These are phyloP conservation scores for Chrysoporthe cubensis DNA, from an alignment of 2,329 filamentous ascomycete species.

Conservation along the genomic window DNA sequence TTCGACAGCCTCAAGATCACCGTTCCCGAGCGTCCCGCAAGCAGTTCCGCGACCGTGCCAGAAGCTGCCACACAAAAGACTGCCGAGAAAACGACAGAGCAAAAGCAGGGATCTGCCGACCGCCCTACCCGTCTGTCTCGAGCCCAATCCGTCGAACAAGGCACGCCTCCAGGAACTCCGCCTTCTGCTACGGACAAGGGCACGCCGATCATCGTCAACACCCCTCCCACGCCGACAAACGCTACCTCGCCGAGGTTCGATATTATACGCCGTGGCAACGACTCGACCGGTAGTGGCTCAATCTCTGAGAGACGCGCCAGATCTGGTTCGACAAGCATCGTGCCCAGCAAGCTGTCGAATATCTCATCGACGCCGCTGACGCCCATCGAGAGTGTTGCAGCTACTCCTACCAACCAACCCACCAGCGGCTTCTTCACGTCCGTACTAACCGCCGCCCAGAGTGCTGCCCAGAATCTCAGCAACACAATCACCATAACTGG, in stretches of 20 bases:
- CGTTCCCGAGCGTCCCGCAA: constrained; percentile 18
- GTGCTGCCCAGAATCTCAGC: constrained; percentile 77
- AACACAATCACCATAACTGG: constrained; percentile 73
- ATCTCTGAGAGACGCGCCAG: constrained; percentile 66
- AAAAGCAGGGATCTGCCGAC: constrained; percentile 30
- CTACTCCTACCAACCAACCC: constrained; percentile 49
- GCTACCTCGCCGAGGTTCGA: constrained; percentile 35
- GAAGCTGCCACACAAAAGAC: constrained; percentile 21
- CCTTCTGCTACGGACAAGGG: constrained; percentile 50
- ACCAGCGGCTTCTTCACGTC: constrained; percentile 87
- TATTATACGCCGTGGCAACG: constrained; percentile 32
- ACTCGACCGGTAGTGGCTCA: constrained; percentile 53
- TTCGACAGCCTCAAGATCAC: constrained; percentile 22
- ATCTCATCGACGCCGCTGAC: constrained; percentile 73
- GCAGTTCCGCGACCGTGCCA: constrained; percentile 8
- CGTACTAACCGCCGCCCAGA: constrained; percentile 90
- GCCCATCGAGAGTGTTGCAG: constrained; percentile 69
- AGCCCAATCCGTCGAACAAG: constrained; percentile 37
- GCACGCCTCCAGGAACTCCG: constrained; percentile 50
- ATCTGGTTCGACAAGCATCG: constrained; percentile 58
- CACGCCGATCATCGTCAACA: constrained; percentile 65
- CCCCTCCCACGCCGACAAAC: constrained; percentile 67
- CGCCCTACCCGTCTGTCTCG: constrained; percentile 36
- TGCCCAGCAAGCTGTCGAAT: constrained; percentile 86
- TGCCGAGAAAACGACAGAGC: constrained; percentile 27